Percentiles rank a stretch among this genome's conserved stretches.
Evolutionary conservation across 306 rosid genomes (phyloP).

Genomic region (Lathyrus sativus): DNA sequence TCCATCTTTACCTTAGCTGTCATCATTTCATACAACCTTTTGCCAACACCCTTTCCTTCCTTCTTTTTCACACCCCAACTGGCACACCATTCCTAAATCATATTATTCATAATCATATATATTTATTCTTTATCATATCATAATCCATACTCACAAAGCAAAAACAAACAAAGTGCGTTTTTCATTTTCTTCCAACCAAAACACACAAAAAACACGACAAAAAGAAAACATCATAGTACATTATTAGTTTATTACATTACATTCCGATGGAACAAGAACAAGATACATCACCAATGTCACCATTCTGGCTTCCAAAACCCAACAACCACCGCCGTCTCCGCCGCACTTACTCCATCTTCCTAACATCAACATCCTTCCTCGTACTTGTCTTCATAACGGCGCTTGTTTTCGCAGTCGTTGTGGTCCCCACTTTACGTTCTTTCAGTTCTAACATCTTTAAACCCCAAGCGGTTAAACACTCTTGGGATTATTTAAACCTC

Average conservation of each 20-base stretch:
- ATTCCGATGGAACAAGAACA: constrained; percentile 44
- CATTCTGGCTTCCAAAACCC: constrained; percentile 59
- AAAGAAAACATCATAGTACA: constrained; percentile 1
- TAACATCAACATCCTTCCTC: constrained; percentile 56
- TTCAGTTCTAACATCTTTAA: constrained; percentile 60
- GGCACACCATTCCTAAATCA: too few species aligned
- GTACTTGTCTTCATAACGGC: constrained; percentile 44
- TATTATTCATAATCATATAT: too few species aligned
- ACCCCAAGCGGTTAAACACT: constrained; percentile 64
- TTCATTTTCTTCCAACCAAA: too few species aligned
- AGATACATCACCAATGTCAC: constrained; percentile 45
- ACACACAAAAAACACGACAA: not conserved
- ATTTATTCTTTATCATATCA: too few species aligned
- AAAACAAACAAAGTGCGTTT: too few species aligned
- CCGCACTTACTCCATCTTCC: constrained; percentile 53
- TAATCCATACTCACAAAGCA: too few species aligned
- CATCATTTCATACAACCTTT: too few species aligned
- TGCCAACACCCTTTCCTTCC: too few species aligned
- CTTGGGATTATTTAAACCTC: constrained; percentile 76
- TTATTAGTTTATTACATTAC: not conserved
- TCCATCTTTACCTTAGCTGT: too few species aligned
- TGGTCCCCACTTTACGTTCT: constrained; percentile 55
- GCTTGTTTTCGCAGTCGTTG: constrained; percentile 44
- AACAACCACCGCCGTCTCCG: constrained; percentile 50
- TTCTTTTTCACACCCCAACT: too few species aligned